Conservation (phyloP, 495 filamentous ascomycete genomes). For the Penicillium nucicola region DNA sequence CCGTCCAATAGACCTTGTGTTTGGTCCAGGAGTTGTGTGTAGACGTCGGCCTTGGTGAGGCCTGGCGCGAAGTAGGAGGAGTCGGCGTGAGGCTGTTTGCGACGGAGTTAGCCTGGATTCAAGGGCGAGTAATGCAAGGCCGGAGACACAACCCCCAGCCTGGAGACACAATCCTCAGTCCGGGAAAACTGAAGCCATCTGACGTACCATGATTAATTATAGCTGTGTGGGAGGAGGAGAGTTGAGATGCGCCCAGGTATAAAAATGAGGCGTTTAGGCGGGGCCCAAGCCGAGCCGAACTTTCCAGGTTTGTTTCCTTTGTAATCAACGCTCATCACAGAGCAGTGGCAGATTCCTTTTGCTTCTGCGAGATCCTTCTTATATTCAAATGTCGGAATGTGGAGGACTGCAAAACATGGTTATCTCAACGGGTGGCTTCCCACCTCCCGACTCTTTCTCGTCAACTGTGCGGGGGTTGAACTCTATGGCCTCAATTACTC, state of each 20-base stretch:
- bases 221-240: neutral
- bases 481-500: neutral
- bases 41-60: constrained; percentile 71
- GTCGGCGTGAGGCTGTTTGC: constrained; percentile 76
- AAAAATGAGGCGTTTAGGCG: neutral
- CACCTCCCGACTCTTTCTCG: constrained; percentile 18
- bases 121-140: neutral
- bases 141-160: no score
- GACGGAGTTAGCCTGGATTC: constrained; percentile 1
- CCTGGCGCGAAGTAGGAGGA: constrained; percentile 68
- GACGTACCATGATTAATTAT: constrained; percentile 1
- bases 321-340: no score
- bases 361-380: neutral
- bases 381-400: no score
- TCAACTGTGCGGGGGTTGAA: constrained; percentile 8
- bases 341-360: neutral
- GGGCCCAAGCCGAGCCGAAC: no score
- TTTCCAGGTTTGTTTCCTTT: no score
- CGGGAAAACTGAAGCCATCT: neutral
- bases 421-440: neutral
- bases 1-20: constrained; percentile 68
- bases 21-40: constrained; percentile 70
- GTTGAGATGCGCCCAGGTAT: neutral
- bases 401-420: no score
- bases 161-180: no score